phyloP scores from a whole-genome alignment of 1,139 yeast genomes.

The Hansenula sp. region DNA sequence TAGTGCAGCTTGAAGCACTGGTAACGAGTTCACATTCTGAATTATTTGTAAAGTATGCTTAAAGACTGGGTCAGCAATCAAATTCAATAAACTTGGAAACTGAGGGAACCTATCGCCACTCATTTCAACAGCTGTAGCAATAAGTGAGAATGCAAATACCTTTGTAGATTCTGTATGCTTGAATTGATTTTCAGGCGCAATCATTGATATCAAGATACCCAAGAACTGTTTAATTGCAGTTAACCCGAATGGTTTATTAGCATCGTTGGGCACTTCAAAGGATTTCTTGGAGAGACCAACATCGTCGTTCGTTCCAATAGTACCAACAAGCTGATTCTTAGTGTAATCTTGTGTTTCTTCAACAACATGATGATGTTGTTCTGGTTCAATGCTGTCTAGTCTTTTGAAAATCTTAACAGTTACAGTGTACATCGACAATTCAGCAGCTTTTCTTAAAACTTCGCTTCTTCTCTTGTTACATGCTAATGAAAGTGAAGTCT shows the following conservation, averaged over 20 bases:
- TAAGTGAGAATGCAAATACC: constrained; percentile 71
- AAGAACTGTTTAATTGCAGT: constrained; percentile 38
- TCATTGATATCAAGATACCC: constrained; percentile 74
- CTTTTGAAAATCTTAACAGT: constrained; percentile 66
- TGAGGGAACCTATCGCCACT: constrained; percentile 64
- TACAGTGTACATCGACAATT: constrained; percentile 71
- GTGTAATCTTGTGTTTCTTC: constrained; percentile 31
- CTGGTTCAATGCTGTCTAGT: constrained; percentile 55
- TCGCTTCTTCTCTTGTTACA: constrained; percentile 92
- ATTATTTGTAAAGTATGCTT: constrained; percentile 79
- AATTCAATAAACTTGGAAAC: constrained; percentile 62
- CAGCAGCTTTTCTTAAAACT: constrained; percentile 84
- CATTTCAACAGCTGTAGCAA: constrained; percentile 79
- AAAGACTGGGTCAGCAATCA: constrained; percentile 75
- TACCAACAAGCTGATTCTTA: constrained; percentile 27
- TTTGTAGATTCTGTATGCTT: constrained; percentile 88
- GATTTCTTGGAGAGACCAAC: constrained; percentile 17
- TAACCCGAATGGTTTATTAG: constrained; percentile 28
- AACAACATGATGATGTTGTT: constrained; percentile 24
- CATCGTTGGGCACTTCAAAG: constrained; percentile 17
- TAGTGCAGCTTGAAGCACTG: constrained; percentile 69
- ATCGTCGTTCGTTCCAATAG: constrained; percentile 28
- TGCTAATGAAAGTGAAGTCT: constrained; percentile 87
- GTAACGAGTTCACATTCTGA: constrained; percentile 61
- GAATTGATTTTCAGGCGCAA: constrained; percentile 76